Percentiles rank a stretch among this genome's conserved stretches.
phyloP scores from a whole-genome alignment of 179 eudicot species.

The Spinacia oleracea region DNA sequence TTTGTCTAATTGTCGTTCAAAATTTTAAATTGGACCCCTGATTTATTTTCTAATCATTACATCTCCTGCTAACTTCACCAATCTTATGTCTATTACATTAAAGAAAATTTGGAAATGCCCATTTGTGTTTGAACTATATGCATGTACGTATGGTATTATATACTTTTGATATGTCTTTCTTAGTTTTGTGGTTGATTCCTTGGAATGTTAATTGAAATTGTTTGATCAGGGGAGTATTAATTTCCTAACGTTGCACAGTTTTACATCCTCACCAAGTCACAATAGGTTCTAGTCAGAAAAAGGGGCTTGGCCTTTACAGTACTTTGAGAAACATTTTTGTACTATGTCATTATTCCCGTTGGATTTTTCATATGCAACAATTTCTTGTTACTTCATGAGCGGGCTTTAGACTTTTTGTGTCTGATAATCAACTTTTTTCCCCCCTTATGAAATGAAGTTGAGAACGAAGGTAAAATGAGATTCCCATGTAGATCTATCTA shows the following conservation, averaged over 20 bases:
- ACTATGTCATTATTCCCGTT: neutral
- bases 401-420: neutral
- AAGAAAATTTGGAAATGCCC: neutral
- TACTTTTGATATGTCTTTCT: neutral
- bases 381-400: neutral
- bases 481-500: neutral
- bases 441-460: neutral
- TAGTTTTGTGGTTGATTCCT: neutral
- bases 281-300: neutral
- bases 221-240: neutral
- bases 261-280: too few species aligned
- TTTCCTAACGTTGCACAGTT: neutral
- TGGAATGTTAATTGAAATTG: neutral
- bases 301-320: neutral
- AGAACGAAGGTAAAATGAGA: neutral
- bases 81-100: neutral
- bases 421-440: neutral
- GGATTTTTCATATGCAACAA: neutral
- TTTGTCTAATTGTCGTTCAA: constrained; percentile 31
- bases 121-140: constrained; percentile 1
- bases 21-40: neutral
- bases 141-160: neutral
- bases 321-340: neutral
- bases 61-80: neutral
- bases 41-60: neutral